phyloP scores from a whole-genome alignment of 2,329 filamentous ascomycete genomes.

The Diplodia scrobiculata region DNA sequence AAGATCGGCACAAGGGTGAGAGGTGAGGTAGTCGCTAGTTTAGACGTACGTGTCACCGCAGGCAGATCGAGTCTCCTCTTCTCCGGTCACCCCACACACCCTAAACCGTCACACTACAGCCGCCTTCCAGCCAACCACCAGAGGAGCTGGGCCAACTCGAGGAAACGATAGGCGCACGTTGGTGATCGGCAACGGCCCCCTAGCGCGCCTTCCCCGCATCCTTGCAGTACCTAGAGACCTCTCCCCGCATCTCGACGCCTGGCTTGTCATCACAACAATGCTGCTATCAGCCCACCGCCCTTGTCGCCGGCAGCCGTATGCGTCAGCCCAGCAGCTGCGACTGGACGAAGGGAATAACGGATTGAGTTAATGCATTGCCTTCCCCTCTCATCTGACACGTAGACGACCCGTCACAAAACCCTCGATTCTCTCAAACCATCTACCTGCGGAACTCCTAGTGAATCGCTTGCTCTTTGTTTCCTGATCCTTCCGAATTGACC shows the following conservation, averaged over 20 bases:
- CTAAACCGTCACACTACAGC: background rate
- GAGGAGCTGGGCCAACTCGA: background rate
- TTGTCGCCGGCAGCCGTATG: background rate
- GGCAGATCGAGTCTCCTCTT: background rate
- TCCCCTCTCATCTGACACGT: conserved; percentile 15
- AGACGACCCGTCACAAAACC: background rate
- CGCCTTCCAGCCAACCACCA: background rate
- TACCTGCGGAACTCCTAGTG: background rate
- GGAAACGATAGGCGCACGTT: background rate
- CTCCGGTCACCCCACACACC: background rate
- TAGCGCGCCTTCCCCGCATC: conserved; percentile 12
- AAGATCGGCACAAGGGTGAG: conserved; percentile 5
- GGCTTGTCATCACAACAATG: background rate
- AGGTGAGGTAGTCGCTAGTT: background rate
- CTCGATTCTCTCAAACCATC: background rate
- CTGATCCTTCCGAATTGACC: background rate
- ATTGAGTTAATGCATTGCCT: conserved; percentile 7
- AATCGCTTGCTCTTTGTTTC: background rate
- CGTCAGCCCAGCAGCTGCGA: background rate
- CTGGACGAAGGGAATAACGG: background rate
- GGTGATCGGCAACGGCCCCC: background rate
- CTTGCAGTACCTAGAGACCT: background rate
- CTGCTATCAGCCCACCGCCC: background rate
- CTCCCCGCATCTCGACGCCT: background rate
- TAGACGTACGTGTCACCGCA: background rate